These are phyloP conservation scores for Lodderomyces margitis DNA, from an alignment of 1,139 yeast species.

Conservation along the genomic window DNA sequence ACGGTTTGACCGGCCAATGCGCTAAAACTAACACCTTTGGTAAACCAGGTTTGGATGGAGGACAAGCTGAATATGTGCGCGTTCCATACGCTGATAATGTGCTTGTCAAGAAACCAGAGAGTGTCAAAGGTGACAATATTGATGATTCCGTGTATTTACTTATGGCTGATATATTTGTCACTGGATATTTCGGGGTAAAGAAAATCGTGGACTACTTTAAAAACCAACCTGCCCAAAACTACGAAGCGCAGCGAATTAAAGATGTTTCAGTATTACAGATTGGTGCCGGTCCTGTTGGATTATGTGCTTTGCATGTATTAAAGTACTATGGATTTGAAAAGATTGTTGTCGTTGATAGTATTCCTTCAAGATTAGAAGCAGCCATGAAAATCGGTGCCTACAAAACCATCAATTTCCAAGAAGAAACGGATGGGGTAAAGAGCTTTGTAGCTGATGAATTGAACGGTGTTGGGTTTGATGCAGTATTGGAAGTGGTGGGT, in stretches of 20 bases:
- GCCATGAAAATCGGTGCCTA: conserved; percentile 47
- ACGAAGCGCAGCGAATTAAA: conserved; percentile 19
- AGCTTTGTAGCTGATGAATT: conserved; percentile 29
- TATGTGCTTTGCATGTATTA: conserved; percentile 51
- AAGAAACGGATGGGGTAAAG: conserved; percentile 27
- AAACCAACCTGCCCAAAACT: conserved; percentile 20
- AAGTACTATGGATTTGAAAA: conserved; percentile 45
- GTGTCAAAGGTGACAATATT: conserved; percentile 16
- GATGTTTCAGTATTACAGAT: conserved; percentile 48
- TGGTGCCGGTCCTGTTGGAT: conserved; percentile 68
- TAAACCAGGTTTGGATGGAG: conserved; percentile 53
- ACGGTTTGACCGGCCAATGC: conserved; percentile 55
- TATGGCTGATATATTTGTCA: conserved; percentile 68
- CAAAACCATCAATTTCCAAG: conserved; percentile 41
- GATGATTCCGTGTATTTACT: conserved; percentile 51
- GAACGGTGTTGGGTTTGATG: conserved; percentile 48
- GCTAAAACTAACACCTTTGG: conserved; percentile 54
- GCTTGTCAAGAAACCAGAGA: conserved; percentile 40
- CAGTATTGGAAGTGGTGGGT: conserved; percentile 60
- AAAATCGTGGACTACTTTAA: conserved; percentile 45
- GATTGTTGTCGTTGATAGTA: conserved; percentile 52
- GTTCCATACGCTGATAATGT: conserved; percentile 58
- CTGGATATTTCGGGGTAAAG: conserved; percentile 59
- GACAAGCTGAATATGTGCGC: conserved; percentile 59
- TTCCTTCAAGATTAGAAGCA: conserved; percentile 44